These are phyloP conservation scores for Astrocystis sublimbata DNA, from an alignment of 495 filamentous ascomycete genomes.

Conservation along the genomic window DNA sequence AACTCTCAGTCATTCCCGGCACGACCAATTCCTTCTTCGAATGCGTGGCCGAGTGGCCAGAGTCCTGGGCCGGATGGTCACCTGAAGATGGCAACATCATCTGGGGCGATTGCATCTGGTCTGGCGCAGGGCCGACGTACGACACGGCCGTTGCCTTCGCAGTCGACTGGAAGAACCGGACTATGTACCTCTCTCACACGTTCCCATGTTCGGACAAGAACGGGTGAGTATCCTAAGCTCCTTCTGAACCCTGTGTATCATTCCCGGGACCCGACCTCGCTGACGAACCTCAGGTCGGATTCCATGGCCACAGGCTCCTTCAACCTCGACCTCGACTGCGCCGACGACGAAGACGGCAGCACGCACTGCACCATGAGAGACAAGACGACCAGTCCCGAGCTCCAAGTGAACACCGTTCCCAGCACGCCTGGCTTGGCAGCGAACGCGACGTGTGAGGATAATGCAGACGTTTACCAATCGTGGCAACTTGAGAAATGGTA, in stretches of 20 bases:
- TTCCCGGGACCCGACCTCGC: background rate
- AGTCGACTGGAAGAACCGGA: slow-evolving; percentile 40
- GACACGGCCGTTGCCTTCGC: slow-evolving; percentile 42
- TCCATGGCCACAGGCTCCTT: slow-evolving; percentile 38
- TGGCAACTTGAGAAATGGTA: slow-evolving; percentile 41
- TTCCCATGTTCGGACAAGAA: slow-evolving; percentile 38
- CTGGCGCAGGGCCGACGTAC: slow-evolving; percentile 34
- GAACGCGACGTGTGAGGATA: slow-evolving; percentile 28
- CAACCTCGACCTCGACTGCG: slow-evolving; percentile 34
- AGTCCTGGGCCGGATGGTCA: slow-evolving; percentile 40
- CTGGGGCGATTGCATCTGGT: slow-evolving; percentile 47
- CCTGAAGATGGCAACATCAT: slow-evolving; percentile 34
- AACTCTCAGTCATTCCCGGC: slow-evolving; percentile 21
- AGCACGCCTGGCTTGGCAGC: slow-evolving; percentile 9
- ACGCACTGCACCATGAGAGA: slow-evolving; percentile 30
- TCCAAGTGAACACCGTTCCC: slow-evolving; percentile 27
- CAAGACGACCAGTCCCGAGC: slow-evolving; percentile 15
- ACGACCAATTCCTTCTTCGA: slow-evolving; percentile 37
- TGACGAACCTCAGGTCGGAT: slow-evolving; percentile 23
- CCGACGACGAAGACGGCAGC: slow-evolving; percentile 21
- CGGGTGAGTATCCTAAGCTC: slow-evolving; percentile 30
- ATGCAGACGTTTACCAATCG: slow-evolving; percentile 33
- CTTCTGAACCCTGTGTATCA: background rate
- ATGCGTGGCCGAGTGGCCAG: slow-evolving; percentile 42
- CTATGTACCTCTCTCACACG: slow-evolving; percentile 40